phyloP scores from a whole-genome alignment of 1,284 basidiomycete genomes.

The Crucibulum cyathiforme region DNA sequence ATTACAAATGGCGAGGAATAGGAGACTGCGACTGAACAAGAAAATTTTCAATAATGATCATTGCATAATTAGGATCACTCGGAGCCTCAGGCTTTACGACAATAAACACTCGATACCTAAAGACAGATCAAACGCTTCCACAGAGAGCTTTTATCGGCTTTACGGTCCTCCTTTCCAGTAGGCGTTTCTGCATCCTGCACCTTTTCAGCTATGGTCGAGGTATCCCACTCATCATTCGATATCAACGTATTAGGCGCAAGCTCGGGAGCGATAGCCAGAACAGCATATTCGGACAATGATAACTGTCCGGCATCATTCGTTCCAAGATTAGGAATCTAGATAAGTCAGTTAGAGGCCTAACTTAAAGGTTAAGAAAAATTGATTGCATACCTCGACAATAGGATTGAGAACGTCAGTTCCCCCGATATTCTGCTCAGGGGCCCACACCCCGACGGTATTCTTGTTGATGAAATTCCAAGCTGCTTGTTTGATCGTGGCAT shows the following conservation, averaged over 20 bases:
- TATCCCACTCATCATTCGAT: neutral
- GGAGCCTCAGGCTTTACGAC: no score
- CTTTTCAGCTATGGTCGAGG: neutral
- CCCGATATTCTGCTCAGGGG: conserved; percentile 38
- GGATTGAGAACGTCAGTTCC: conserved; percentile 47
- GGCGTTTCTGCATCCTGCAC: neutral
- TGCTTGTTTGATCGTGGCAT: conserved; percentile 40
- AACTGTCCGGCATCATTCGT: conserved; percentile 48
- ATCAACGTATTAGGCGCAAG: conserved; percentile 27
- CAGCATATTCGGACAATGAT: conserved; percentile 45
- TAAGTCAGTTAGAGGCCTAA: neutral
- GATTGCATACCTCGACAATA: conserved; percentile 35
- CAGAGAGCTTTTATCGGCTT: neutral
- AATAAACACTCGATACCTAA: neutral
- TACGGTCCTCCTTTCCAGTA: neutral
- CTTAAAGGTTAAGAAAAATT: neutral
- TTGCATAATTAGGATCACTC: no score
- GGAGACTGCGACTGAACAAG: no score
- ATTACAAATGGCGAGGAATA: no score
- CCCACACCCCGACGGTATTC: conserved; percentile 43
- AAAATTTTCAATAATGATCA: no score
- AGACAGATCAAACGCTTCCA: neutral
- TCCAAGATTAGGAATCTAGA: conserved; percentile 42
- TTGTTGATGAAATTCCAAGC: conserved; percentile 44
- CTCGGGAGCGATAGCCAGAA: conserved; percentile 43